Evolutionary conservation across 2,329 filamentous ascomycete genomes (phyloP).

Genomic region (Triangularia setosa): DNA sequence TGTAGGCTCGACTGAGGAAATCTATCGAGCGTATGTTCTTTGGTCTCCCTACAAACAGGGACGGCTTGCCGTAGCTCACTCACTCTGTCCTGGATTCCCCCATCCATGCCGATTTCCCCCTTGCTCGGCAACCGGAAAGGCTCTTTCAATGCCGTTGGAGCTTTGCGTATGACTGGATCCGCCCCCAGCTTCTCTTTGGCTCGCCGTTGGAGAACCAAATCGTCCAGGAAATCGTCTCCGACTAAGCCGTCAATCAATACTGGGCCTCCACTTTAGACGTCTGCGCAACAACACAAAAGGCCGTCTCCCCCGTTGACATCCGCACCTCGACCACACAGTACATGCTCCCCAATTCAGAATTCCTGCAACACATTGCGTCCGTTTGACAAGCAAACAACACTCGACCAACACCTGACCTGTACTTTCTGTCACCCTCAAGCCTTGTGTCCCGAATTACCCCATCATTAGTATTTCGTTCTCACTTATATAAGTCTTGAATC

Average conservation of each 20-base stretch:
- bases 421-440: neutral
- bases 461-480: neutral
- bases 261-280: conserved; percentile 7
- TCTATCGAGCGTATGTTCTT: neutral
- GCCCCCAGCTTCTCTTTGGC: conserved; percentile 14
- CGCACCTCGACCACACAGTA: conserved; percentile 15
- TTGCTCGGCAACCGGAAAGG: conserved; percentile 22
- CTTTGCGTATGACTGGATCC: conserved; percentile 20
- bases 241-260: neutral
- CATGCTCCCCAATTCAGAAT: conserved; percentile 4
- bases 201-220: conserved; percentile 17
- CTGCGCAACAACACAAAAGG: conserved; percentile 21
- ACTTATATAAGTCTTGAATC: neutral
- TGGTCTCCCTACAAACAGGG: conserved; percentile 1
- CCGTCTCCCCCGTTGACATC: conserved; percentile 16
- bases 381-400: conserved; percentile 26
- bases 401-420: neutral
- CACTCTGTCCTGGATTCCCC: conserved; percentile 7
- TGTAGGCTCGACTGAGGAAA: neutral
- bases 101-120: conserved; percentile 20
- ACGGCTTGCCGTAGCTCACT: conserved; percentile 4
- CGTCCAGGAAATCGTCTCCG: conserved; percentile 8
- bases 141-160: conserved; percentile 12
- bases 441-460: neutral
- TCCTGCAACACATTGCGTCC: conserved; percentile 20